Conservation (phyloP, 2,329 filamentous ascomycete genomes). For the Colletotrichum eremochloae region DNA sequence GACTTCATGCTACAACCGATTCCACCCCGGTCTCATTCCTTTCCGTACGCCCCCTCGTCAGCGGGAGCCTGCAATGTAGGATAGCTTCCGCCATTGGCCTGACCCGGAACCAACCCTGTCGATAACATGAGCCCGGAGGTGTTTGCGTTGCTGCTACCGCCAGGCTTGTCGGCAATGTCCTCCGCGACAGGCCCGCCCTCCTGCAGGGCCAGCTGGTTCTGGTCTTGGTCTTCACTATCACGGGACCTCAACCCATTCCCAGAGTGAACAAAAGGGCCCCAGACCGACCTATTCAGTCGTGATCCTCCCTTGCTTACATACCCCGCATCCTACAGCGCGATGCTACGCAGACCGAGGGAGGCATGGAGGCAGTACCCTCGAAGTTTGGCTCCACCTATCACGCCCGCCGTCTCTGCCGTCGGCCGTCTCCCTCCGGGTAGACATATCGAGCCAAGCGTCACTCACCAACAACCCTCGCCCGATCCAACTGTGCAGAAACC, state of each 20-base stretch:
- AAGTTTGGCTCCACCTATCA: constrained; percentile 35
- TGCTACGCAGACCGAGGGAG: background rate
- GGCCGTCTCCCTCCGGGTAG: constrained; percentile 37
- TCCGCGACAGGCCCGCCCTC: constrained; percentile 23
- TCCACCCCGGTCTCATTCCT: background rate
- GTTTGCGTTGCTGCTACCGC: constrained; percentile 9
- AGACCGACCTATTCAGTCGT: background rate
- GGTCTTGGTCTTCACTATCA: background rate
- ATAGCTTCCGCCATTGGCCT: constrained; percentile 17
- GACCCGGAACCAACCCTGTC: constrained; percentile 1
- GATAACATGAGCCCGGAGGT: constrained; percentile 6
- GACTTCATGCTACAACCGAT: background rate
- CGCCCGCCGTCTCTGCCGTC: constrained; percentile 28
- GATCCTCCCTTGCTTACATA: constrained; percentile 4
- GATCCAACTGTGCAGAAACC: constrained; percentile 31
- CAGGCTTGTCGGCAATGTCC: constrained; percentile 32
- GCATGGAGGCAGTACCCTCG: background rate
- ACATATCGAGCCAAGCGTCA: constrained; percentile 39
- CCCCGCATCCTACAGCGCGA: constrained; percentile 25
- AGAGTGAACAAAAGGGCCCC: background rate
- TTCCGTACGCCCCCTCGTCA: background rate
- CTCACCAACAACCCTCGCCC: constrained; percentile 15
- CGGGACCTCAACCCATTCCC: background rate
- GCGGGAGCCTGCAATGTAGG: constrained; percentile 16
- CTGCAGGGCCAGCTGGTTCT: constrained; percentile 1